Evolutionary conservation across 345 rosid genomes (phyloP).

Genomic region (Odontarrhena argentea): DNA sequence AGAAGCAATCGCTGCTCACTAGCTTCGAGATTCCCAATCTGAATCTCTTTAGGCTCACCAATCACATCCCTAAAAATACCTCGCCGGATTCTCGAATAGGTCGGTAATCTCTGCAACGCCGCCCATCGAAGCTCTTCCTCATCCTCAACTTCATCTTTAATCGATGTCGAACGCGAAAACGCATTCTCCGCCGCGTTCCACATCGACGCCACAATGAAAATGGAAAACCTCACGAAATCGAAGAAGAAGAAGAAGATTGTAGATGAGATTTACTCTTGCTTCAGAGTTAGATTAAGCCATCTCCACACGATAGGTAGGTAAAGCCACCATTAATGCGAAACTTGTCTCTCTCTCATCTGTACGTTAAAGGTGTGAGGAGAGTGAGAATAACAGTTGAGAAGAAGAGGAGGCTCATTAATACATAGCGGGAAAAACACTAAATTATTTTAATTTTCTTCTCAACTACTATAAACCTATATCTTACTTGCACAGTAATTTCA

Average conservation of each 20-base stretch:
- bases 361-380: slow-evolving; percentile 31
- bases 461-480: too few relatives aligned
- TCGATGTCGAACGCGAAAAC: slow-evolving; percentile 70
- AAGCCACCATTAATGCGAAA: slow-evolving; percentile 57
- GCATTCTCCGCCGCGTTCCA: slow-evolving; percentile 86
- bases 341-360: not conserved
- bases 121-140: slow-evolving; percentile 95
- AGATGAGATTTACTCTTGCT: too few relatives aligned
- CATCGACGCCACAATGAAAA: slow-evolving; percentile 38
- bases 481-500: too few relatives aligned
- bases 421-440: slow-evolving; percentile 53
- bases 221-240: not conserved
- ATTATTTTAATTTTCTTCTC: too few relatives aligned
- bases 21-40: slow-evolving; percentile 63
- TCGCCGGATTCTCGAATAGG: slow-evolving; percentile 67
- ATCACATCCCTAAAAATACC: slow-evolving; percentile 71
- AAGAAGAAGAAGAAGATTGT: too few relatives aligned
- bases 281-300: slow-evolving; percentile 9
- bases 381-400: slow-evolving; percentile 7
- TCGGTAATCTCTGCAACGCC: slow-evolving; percentile 87
- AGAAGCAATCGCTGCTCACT: slow-evolving; percentile 72
- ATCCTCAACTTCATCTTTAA: slow-evolving; percentile 56
- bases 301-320: slow-evolving; percentile 48
- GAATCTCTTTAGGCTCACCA: slow-evolving; percentile 74
- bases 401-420: slow-evolving; percentile 45